These are phyloP conservation scores for Claviceps maximensis DNA, from an alignment of 2,329 filamentous ascomycete species.

Conservation along the genomic window DNA sequence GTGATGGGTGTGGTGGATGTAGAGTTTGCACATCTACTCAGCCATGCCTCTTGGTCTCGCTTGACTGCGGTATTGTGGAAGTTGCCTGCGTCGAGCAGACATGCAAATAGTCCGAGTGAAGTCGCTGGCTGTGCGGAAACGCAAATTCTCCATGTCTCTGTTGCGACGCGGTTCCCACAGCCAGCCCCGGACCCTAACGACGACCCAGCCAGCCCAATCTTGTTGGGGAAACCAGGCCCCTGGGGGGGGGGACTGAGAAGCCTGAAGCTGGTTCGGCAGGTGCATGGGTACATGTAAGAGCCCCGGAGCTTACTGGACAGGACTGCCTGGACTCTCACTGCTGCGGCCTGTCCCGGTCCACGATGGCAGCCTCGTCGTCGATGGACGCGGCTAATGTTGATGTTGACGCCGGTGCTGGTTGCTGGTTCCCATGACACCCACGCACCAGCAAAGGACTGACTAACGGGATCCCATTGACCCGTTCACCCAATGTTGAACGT, in stretches of 20 bases:
- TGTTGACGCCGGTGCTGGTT: neutral
- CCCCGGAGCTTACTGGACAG: neutral
- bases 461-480: neutral
- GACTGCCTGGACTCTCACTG: too few relatives aligned
- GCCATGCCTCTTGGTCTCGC: neutral
- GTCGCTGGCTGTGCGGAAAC: too few relatives aligned
- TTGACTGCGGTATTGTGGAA: neutral
- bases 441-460: too few relatives aligned
- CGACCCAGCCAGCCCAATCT: neutral
- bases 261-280: too few relatives aligned
- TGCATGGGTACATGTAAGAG: too few relatives aligned
- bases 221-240: neutral
- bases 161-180: too few relatives aligned
- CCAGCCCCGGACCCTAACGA: too few relatives aligned
- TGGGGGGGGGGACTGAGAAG: too few relatives aligned
- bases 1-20: too few relatives aligned
- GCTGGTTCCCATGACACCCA: neutral
- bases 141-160: too few relatives aligned
- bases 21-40: too few relatives aligned
- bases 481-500: neutral
- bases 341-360: neutral
- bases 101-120: neutral
- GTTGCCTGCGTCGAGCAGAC: neutral
- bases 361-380: neutral
- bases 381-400: neutral